Evolutionary conservation across 768 basidiomycete species (phyloP).

Genomic region (Myochromella boudieri): DNA sequence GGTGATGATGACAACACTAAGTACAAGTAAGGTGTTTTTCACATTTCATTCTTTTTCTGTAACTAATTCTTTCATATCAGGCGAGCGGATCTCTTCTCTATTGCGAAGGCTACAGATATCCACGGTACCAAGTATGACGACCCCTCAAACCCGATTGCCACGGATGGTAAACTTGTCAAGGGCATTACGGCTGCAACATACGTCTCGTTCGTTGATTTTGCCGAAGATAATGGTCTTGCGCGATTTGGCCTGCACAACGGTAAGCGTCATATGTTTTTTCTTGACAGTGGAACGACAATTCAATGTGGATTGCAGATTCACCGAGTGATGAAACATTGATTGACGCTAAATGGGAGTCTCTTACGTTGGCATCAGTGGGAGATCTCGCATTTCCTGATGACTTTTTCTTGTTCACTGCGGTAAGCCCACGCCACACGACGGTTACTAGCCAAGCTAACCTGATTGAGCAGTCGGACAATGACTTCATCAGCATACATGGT

Average conservation of each 20-base stretch:
- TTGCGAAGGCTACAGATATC: slow-evolving; percentile 60
- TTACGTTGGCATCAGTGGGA: slow-evolving; percentile 54
- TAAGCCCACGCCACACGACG: slow-evolving; percentile 28
- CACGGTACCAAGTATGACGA: slow-evolving; percentile 54
- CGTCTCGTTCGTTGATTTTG: slow-evolving; percentile 53
- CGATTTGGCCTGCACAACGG: slow-evolving; percentile 68
- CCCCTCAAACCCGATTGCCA: slow-evolving; percentile 50
- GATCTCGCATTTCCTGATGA: slow-evolving; percentile 57
- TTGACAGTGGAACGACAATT: not conserved
- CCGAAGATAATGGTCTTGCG: slow-evolving; percentile 52
- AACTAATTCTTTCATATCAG: slow-evolving; percentile 27
- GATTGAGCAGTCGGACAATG: slow-evolving; percentile 53
- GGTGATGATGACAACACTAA: slow-evolving; percentile 45
- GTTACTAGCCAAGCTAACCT: not conserved
- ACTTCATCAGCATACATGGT: slow-evolving; percentile 58
- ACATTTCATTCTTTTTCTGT: not conserved
- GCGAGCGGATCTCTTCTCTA: slow-evolving; percentile 59
- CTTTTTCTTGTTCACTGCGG: slow-evolving; percentile 65
- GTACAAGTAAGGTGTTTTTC: slow-evolving; percentile 43
- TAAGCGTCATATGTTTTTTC: not conserved
- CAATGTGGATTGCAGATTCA: slow-evolving; percentile 31
- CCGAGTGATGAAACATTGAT: slow-evolving; percentile 54
- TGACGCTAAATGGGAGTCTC: slow-evolving; percentile 67
- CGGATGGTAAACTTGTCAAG: slow-evolving; percentile 44
- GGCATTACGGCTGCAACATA: slow-evolving; percentile 54